Percentiles rank a stretch among this genome's conserved stretches.
Evolutionary conservation across 306 rosid species (phyloP).

Genomic region (Quillaja saponaria): DNA sequence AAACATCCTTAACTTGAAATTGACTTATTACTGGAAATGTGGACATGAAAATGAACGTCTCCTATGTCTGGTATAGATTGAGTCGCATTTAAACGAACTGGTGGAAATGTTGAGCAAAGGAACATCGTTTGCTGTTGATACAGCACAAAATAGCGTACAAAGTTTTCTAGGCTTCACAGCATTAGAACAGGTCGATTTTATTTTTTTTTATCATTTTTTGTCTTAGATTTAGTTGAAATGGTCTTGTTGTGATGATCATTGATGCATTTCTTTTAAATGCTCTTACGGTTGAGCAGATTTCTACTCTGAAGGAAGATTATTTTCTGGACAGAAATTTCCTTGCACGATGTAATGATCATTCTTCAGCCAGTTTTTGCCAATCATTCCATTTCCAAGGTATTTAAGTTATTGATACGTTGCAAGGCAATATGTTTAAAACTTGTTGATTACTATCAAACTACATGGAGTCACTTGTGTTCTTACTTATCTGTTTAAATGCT

Average conservation of each 20-base stretch:
- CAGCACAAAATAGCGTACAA: conserved; percentile 81
- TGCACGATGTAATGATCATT: conserved; percentile 71
- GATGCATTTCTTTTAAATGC: neutral
- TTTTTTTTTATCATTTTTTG: neutral
- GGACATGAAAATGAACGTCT: conserved; percentile 49
- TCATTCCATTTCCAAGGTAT: conserved; percentile 80
- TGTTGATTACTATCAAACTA: too few species aligned
- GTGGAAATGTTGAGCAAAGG: conserved; percentile 53
- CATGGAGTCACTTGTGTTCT: too few species aligned
- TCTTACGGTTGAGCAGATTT: conserved; percentile 49
- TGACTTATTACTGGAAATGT: conserved; percentile 36
- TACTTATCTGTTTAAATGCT: too few species aligned
- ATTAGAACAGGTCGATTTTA: conserved; percentile 61
- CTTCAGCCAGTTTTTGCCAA: conserved; percentile 73
- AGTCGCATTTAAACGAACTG: conserved; percentile 56
- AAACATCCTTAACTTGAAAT: conserved; percentile 46
- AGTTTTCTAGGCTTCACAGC: conserved; percentile 87
- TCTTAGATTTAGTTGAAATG: conserved; percentile 3
- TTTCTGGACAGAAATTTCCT: conserved; percentile 83
- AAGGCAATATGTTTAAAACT: neutral
- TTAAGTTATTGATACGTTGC: conserved; percentile 29
- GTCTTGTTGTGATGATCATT: conserved; percentile 22
- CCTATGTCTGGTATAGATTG: conserved; percentile 66
- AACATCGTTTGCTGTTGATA: conserved; percentile 72
- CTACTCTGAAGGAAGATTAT: conserved; percentile 75